Evolutionary conservation across 805 yeast genomes (phyloP).

Genomic region (Priceomyces medius): DNA sequence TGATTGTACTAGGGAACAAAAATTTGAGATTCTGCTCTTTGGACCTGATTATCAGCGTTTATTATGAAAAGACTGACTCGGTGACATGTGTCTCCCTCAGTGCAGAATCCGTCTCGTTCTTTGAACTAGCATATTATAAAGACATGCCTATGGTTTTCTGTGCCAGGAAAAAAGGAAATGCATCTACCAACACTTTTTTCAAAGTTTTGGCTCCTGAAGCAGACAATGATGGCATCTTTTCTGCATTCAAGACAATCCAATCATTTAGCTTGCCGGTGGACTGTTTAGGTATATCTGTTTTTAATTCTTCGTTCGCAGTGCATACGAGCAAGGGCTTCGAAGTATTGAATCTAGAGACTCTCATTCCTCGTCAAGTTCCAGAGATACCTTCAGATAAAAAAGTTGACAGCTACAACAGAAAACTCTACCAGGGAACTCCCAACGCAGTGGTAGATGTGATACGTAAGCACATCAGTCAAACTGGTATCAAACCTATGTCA

Average conservation of each 20-base stretch:
- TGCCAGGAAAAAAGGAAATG: conserved; percentile 52
- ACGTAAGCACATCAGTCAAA: conserved; percentile 36
- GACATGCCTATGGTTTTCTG: conserved; percentile 57
- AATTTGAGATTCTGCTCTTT: conserved; percentile 61
- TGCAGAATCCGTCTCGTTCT: conserved; percentile 52
- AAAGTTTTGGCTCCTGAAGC: conserved; percentile 57
- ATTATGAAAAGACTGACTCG: conserved; percentile 40
- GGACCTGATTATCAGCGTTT: conserved; percentile 60
- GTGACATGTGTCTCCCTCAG: conserved; percentile 50
- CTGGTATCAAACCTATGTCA: conserved; percentile 53
- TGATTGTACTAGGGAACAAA: conserved; percentile 59
- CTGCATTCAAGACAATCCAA: conserved; percentile 37
- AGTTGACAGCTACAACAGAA: conserved; percentile 33
- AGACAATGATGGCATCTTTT: conserved; percentile 52
- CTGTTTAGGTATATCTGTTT: conserved; percentile 57
- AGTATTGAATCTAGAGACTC: conserved; percentile 57
- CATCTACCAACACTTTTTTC: conserved; percentile 46
- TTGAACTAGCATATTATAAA: conserved; percentile 68
- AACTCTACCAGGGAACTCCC: conserved; percentile 7
- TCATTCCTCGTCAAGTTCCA: conserved; percentile 59
- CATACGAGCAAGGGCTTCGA: conserved; percentile 69
- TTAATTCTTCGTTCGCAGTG: conserved; percentile 64
- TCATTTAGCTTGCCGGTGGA: conserved; percentile 55
- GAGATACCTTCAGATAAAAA: conserved; percentile 36
- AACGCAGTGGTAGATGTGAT: conserved; percentile 34